A percentile compares a stretch with the other conserved stretches of the same genome.
Conservation (phyloP, 176 grass and related monocot species). For the Eleusine coracana region DNA sequence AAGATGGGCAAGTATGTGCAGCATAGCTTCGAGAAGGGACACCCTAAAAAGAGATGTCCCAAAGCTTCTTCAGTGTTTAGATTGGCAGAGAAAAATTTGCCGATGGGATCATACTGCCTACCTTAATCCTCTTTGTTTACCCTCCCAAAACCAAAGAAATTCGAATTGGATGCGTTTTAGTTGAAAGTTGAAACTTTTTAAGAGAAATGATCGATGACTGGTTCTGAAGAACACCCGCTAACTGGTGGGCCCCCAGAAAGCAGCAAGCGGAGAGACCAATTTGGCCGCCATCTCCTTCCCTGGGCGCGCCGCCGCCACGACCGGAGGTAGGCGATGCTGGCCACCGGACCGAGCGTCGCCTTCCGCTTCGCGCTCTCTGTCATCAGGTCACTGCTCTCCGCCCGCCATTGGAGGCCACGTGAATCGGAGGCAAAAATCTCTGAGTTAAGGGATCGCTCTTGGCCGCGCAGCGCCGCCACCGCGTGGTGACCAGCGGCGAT, state of each 20-base stretch:
- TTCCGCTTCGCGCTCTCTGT: not conserved
- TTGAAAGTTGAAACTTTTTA: too few species aligned
- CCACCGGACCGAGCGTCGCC: not conserved
- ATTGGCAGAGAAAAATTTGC: too few species aligned
- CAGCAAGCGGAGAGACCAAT: too few species aligned
- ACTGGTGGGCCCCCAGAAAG: not conserved
- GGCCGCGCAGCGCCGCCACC: not conserved
- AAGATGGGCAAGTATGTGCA: too few species aligned
- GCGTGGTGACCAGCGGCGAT: not conserved
- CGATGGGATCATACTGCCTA: too few species aligned
- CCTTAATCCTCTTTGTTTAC: too few species aligned
- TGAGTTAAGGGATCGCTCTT: slow-evolving; percentile 1
- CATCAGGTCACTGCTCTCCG: slow-evolving; percentile 2
- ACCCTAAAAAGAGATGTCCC: too few species aligned
- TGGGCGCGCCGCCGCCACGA: not conserved
- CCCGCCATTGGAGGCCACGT: not conserved
- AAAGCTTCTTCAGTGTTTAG: too few species aligned
- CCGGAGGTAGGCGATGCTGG: not conserved
- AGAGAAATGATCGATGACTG: not conserved
- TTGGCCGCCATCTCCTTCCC: not conserved
- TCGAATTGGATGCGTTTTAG: too few species aligned
- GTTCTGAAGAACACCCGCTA: not conserved
- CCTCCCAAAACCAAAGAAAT: too few species aligned
- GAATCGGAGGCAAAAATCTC: not conserved
- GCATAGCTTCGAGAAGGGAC: too few species aligned